Conservation (phyloP, 179 eudicot genomes). For the Amaranthus tricolor region DNA sequence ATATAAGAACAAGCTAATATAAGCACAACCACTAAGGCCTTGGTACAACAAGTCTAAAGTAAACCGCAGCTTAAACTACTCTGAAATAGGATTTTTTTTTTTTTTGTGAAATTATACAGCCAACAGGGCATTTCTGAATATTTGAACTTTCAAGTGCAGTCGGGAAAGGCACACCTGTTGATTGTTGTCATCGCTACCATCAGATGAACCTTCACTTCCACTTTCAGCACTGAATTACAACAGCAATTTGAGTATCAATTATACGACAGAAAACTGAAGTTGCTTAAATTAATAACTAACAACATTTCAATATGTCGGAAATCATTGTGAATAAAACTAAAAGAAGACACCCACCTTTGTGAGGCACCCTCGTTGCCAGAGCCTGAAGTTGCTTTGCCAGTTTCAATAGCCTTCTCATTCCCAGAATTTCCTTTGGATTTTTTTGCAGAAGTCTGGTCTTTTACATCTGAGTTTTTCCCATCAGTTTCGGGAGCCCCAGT, state of each 20-base stretch:
- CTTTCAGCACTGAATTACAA: constrained; percentile 63
- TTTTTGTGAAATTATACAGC: not conserved
- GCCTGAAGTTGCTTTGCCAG: constrained; percentile 73
- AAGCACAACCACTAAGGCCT: not conserved
- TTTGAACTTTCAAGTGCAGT: not conserved
- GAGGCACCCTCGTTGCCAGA: constrained; percentile 93
- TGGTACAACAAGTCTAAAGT: not conserved
- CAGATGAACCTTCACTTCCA: constrained; percentile 87
- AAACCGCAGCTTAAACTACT: not conserved
- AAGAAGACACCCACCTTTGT: constrained; percentile 52
- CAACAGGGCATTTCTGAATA: not conserved
- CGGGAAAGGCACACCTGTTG: constrained; percentile 33
- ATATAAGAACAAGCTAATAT: constrained; percentile 6
- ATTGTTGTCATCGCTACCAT: constrained; percentile 75
- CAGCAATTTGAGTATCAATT: constrained; percentile 4
- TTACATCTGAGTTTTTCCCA: constrained; percentile 52
- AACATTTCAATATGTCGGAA: no score
- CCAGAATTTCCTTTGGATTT: constrained; percentile 57
- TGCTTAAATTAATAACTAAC: not conserved
- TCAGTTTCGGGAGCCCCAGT: constrained; percentile 50
- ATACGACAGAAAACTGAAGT: not conserved
- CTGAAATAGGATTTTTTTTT: no score
- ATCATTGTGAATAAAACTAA: not conserved
- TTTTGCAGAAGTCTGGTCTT: constrained; percentile 47
- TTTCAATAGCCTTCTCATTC: constrained; percentile 54